Base-by-base conservation (phyloP, 2,329 filamentous ascomycete genomes). In the Camillea tinctor region DNA sequence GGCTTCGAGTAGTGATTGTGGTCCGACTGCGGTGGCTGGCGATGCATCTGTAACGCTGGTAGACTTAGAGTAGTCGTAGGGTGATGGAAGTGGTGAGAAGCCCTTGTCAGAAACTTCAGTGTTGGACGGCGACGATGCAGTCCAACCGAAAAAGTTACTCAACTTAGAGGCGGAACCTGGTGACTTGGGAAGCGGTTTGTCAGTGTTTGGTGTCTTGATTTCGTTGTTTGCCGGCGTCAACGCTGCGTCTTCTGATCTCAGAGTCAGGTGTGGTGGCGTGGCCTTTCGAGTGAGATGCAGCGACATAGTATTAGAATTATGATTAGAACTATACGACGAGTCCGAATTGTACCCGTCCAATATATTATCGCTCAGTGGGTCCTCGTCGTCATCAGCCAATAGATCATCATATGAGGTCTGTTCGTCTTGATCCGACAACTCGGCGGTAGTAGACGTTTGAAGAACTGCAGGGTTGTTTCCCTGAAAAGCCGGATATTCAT, bases 111-210 rank as follows among this genome's bases (percentile, higher is more conserved):
- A 85, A 65, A 78, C 79, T 49, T 84, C 81, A 19, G 81, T 82
- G 53, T 72, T 74, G 20, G 81, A 78, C 8, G 81, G 77, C 40
- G 77, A 76, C 23, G 76, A 79, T 56, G 76, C 76, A n/a, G 36
- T 44, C 84, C 84, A 86, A 67, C 79, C 80, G 68, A 86, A 85
- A 66, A 85, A 79, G 26, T 74, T 77, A 56, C 80, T 80, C 63
- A 85, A 76, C 63, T 80, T 73, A 70, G 83, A 73, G 58, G n/a
- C n/a, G n/a, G 83, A 74, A 65, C 72, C 71, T 60, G 84, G 84
- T 6, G 84, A 86, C 64, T 78, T 84, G 11, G 83, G 83, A 4
- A 84, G 69, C 23, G 81, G 81, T 64, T 84, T 85, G 72, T 84
- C 81, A 50, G 81, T 77, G 64, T 81, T 76, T 8, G 77, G 77